These are phyloP conservation scores for Brachypodium distachyon DNA, from an alignment of 202 grass and related monocot species.

Conservation along the genomic window DNA sequence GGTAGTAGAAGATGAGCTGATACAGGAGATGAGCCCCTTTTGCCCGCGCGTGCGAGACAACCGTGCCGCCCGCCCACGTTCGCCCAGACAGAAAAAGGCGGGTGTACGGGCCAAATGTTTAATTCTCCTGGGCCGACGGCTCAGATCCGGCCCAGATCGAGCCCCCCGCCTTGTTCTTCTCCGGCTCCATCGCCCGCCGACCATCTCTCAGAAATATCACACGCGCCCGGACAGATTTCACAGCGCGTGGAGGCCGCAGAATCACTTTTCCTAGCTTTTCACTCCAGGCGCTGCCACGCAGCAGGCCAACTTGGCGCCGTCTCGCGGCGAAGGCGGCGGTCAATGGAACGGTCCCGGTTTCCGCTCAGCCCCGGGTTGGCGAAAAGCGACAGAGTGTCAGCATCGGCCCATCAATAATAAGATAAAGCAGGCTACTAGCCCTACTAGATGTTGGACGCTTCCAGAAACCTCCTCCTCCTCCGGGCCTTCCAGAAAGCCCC, in stretches of 20 bases:
- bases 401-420: neutral
- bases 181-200: too few relatives aligned
- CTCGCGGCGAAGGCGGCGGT: neutral
- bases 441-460: constrained; percentile 19
- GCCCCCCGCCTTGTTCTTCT: neutral
- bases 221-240: too few relatives aligned
- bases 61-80: neutral
- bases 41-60: too few relatives aligned
- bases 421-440: neutral
- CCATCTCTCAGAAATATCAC: too few relatives aligned
- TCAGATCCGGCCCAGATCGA: neutral
- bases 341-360: neutral
- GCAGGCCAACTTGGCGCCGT: neutral
- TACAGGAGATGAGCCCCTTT: too few relatives aligned
- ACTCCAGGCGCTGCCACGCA: neutral
- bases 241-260: too few relatives aligned
- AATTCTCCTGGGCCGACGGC: neutral
- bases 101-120: neutral
- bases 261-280: too few relatives aligned
- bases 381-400: constrained; percentile 9
- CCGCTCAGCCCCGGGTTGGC: neutral
- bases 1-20: too few relatives aligned
- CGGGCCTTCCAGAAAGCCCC: constrained; percentile 25
- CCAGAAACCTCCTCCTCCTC: constrained; percentile 22
- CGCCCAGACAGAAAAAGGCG: neutral